These are phyloP conservation scores for Thalassia testudinum DNA, from an alignment of 116 monocot genomes.

Conservation along the genomic window DNA sequence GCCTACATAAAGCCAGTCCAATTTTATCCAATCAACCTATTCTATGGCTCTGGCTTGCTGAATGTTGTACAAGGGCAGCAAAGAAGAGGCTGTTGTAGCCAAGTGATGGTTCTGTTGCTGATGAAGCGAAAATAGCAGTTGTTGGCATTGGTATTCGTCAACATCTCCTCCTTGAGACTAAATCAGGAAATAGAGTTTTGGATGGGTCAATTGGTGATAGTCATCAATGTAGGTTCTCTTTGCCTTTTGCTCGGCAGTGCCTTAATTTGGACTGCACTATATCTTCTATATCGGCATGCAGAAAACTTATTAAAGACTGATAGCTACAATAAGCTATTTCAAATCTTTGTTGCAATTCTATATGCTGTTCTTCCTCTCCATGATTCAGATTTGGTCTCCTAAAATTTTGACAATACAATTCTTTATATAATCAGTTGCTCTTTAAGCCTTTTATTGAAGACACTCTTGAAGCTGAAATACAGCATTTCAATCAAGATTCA, in stretches of 20 bases:
- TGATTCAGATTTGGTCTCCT: too few relatives aligned
- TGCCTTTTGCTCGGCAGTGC: slow-evolving; percentile 63
- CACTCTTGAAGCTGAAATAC: too few relatives aligned
- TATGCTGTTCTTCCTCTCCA: too few relatives aligned
- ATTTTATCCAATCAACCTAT: slow-evolving; percentile 35
- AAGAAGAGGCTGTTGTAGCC: slow-evolving; percentile 48
- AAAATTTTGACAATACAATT: too few relatives aligned
- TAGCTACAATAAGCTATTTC: neutral
- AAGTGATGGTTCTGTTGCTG: slow-evolving; percentile 2
- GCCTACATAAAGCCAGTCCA: slow-evolving; percentile 43
- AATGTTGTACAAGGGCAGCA: slow-evolving; percentile 55
- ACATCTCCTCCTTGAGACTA: slow-evolving; percentile 25
- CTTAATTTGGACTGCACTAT: slow-evolving; percentile 51
- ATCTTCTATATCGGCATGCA: slow-evolving; percentile 35
- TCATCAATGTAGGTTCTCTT: slow-evolving; percentile 35
- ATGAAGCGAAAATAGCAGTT: slow-evolving; percentile 35
- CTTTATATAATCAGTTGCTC: too few relatives aligned
- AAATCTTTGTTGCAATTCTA: too few relatives aligned
- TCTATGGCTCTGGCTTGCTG: slow-evolving; percentile 77
- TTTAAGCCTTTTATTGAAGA: too few relatives aligned
- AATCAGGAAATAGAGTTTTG: slow-evolving; percentile 16
- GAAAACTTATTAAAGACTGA: slow-evolving; percentile 4
- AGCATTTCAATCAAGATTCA: too few relatives aligned
- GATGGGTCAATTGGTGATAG: slow-evolving; percentile 14
- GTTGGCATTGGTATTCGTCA: slow-evolving; percentile 63